phyloP scores from a whole-genome alignment of 1,284 basidiomycete genomes.

The Tylopilus orsonianus region DNA sequence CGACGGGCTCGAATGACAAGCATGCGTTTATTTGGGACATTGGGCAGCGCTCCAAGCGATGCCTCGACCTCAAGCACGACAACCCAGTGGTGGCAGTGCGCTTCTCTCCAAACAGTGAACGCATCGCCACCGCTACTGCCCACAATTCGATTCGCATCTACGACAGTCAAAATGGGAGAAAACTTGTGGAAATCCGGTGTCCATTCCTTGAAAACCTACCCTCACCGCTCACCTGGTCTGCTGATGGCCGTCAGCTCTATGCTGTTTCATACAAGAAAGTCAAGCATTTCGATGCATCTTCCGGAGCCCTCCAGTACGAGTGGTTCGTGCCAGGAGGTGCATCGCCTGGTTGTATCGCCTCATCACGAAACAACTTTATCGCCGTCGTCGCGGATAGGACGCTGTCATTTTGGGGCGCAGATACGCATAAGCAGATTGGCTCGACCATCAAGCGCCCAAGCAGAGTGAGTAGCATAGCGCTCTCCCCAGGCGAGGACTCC shows the following conservation, averaged over 20 bases:
- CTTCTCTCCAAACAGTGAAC: background rate
- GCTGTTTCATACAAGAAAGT: background rate
- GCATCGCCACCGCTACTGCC: conserved; percentile 2
- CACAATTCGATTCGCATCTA: background rate
- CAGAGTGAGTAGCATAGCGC: too few species aligned
- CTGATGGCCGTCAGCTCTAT: background rate
- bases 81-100: background rate
- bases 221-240: background rate
- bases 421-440: too few species aligned
- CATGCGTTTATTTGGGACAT: too few species aligned
- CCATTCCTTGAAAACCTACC: fast-evolving
- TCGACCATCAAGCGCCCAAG: too few species aligned
- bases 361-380: too few species aligned
- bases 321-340: background rate
- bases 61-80: background rate
- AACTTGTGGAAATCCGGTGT: background rate
- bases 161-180: background rate
- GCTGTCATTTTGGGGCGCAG: too few species aligned
- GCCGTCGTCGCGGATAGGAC: too few species aligned
- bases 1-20: too few species aligned
- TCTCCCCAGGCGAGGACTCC: too few species aligned
- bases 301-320: background rate
- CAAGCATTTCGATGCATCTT: background rate
- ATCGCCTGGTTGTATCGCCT: too few species aligned
- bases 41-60: background rate